Base-by-base conservation (phyloP, 2,329 filamentous ascomycete species). In the Apiospora marii region DNA sequence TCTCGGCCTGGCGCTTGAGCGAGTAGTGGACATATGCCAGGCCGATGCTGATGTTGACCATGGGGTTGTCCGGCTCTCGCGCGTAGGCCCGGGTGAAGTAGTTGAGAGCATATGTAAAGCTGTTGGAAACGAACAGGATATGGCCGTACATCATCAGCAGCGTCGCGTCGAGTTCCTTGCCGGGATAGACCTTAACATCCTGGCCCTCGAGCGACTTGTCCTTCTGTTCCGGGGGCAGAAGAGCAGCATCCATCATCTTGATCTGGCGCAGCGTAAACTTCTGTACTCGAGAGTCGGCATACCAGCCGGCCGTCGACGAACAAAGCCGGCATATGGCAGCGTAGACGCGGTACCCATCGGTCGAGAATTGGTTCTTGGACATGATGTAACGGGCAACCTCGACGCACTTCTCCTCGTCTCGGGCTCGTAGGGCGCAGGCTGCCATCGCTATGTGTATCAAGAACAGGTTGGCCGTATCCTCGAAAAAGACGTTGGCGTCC, bases 241-340 rank as follows among this genome's bases (percentile, higher is more conserved):
- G 86, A 5, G 86, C 84, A 74, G 89, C 92, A 81, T 99, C 96
- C 85, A 97, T 93, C 4, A 91, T 91, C 81, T 97, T 97, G 83
- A 99, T 94, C 82, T 97, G 94, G 5, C 96, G 92, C 72, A 98
- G 87, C 78, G 98, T 91, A 79, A 94, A 97, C 81, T 98, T 98
- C 82, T 98, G 95, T 27, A 92, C 92, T 0, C 94, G 92, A 0
- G 94, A 93, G 3, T 92, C 92, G 70, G 92, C 92, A 82, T 96
- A 98, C 86, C 92, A 94, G 43, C 91, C 89, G 49, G 90, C 86
- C 1, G 92, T 90, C 19, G 93, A 92, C 70, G 94, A 91, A 78
- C 91, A 94, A 10, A 97, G 85, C 24, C 93, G 90, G 72, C 93
- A 93, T n/a, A 96, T 85, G 30, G 92, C 89, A 43, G 92, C 90